Percentiles rank a stretch among this genome's conserved stretches.
Conservation (phyloP, 768 basidiomycete genomes). For the Multifurca ochricompacta region DNA sequence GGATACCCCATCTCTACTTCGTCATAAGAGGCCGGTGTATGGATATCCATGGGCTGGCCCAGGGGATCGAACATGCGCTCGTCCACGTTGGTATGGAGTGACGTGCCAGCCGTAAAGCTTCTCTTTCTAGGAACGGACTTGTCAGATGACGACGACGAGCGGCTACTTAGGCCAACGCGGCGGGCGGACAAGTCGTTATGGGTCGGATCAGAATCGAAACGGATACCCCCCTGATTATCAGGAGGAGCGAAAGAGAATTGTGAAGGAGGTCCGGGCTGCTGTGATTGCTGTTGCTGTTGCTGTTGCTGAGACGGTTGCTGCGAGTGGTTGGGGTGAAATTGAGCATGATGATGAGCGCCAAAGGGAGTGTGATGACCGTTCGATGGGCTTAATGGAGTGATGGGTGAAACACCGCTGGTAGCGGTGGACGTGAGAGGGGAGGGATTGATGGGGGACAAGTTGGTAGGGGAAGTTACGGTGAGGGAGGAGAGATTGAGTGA, state of each 20-base stretch:
- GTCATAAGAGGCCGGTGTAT: conserved; percentile 38
- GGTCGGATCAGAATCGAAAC: conserved; percentile 27
- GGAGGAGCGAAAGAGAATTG: conserved; percentile 46
- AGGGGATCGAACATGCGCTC: conserved; percentile 29
- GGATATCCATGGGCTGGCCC: conserved; percentile 29
- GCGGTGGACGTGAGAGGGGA: conserved; percentile 33
- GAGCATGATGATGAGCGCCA: conserved; percentile 36
- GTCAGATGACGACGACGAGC: conserved; percentile 42
- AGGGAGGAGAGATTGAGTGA: conserved; percentile 64
- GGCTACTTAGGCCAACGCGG: conserved; percentile 33
- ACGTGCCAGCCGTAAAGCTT: conserved; percentile 45
- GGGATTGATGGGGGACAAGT: conserved; percentile 54
- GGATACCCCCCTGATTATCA: conserved; percentile 25
- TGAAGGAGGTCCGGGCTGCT: conserved; percentile 20
- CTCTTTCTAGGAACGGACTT: conserved; percentile 60
- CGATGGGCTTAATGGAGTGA: conserved; percentile 54
- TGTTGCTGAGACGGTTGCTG: background rate
- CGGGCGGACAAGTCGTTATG: conserved; percentile 27
- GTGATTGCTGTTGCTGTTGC: conserved; percentile 26
- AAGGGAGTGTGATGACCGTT: conserved; percentile 37
- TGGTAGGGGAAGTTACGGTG: conserved; percentile 57
- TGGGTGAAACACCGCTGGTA: conserved; percentile 31
- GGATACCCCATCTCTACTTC: conserved; percentile 47
- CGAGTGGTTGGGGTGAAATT: conserved; percentile 27
- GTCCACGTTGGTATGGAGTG: conserved; percentile 30